Evolutionary conservation across 805 yeast species (phyloP).

Genomic region (Lachancea lanzarotensis): DNA sequence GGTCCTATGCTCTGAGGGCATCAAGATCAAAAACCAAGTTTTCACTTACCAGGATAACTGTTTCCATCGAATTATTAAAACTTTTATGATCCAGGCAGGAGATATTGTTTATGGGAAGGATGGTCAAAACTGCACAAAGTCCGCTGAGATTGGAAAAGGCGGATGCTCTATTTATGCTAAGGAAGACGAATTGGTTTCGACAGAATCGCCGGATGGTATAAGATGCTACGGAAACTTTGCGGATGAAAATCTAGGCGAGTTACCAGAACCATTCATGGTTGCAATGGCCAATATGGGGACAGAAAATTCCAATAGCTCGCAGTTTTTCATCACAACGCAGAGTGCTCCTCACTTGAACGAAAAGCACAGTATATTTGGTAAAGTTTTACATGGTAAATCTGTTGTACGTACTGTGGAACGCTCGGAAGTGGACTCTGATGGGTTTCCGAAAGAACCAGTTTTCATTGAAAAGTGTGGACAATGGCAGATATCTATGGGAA

Average conservation of each 20-base stretch:
- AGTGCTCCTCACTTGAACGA: constrained; percentile 70
- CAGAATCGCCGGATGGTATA: constrained; percentile 13
- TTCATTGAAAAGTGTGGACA: constrained; percentile 53
- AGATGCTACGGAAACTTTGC: constrained; percentile 38
- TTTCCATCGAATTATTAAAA: constrained; percentile 60
- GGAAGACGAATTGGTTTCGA: constrained; percentile 11
- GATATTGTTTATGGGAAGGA: constrained; percentile 42
- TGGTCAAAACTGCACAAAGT: constrained; percentile 11
- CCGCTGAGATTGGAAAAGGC: constrained; percentile 35
- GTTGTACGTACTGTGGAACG: constrained; percentile 62
- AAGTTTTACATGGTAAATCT: constrained; percentile 59
- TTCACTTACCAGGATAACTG: constrained; percentile 38
- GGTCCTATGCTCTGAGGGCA: constrained; percentile 38
- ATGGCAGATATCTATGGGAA: constrained; percentile 47
- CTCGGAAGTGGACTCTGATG: constrained; percentile 40
- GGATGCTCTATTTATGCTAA: constrained; percentile 40
- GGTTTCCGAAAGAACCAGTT: constrained; percentile 37
- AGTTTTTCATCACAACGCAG: constrained; percentile 64
- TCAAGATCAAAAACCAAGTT: constrained; percentile 18
- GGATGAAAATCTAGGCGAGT: constrained; percentile 49
- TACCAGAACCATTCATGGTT: constrained; percentile 41
- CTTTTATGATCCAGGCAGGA: constrained; percentile 68
- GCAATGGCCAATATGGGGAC: constrained; percentile 61
- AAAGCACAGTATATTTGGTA: constrained; percentile 73
- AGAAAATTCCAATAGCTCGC: constrained; percentile 49